These are phyloP conservation scores for Venturia carpophila DNA, from an alignment of 2,329 filamentous ascomycete species.

Conservation along the genomic window DNA sequence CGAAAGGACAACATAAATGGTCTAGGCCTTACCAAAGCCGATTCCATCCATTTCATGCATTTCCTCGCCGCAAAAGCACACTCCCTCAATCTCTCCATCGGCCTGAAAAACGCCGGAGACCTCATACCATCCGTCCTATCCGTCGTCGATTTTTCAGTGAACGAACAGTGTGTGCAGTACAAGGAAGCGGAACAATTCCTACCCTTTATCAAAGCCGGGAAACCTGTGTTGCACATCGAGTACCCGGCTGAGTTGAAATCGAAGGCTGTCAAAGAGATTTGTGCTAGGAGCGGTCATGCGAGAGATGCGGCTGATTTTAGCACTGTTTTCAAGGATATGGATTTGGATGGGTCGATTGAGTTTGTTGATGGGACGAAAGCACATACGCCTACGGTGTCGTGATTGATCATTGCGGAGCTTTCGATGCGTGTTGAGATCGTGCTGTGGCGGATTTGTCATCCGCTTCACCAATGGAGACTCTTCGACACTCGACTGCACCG, in stretches of 20 bases:
- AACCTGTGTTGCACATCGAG: constrained; percentile 68
- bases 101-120: constrained; percentile 59
- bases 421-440: background rate
- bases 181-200: constrained; percentile 52
- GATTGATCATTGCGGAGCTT: background rate
- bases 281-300: constrained; percentile 24
- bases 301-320: constrained; percentile 45
- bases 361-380: constrained; percentile 38
- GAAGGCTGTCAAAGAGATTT: constrained; percentile 23
- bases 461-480: background rate
- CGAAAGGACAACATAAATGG: constrained; percentile 50
- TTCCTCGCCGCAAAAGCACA: constrained; percentile 52
- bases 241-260: constrained; percentile 46
- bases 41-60: constrained; percentile 51
- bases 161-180: constrained; percentile 59
- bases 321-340: constrained; percentile 58
- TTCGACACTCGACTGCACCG: background rate
- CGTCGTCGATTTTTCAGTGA: constrained; percentile 57
- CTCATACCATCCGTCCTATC: constrained; percentile 48
- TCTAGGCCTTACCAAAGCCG: constrained; percentile 47
- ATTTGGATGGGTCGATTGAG: constrained; percentile 55
- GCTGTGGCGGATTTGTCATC: background rate
- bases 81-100: constrained; percentile 50
- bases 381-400: constrained; percentile 21
- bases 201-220: constrained; percentile 50